Evolutionary conservation across 2,329 filamentous ascomycete species (phyloP).

Genomic region (Aureobasidium zeae): DNA sequence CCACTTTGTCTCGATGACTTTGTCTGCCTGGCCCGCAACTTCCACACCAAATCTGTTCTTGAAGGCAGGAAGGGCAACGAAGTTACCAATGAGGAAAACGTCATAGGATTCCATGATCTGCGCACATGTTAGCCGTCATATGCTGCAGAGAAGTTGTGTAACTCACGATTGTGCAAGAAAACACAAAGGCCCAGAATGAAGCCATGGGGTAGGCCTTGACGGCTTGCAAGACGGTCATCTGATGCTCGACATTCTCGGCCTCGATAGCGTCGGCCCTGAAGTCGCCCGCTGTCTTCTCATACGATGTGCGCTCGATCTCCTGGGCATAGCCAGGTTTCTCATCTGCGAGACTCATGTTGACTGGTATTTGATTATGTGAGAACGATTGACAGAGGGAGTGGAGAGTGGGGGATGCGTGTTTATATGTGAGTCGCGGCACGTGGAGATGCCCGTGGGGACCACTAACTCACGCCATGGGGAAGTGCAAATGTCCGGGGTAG

Average conservation of each 20-base stretch:
- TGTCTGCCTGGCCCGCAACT: conserved; percentile 18
- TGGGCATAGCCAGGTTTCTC: conserved; percentile 5
- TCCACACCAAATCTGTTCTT: conserved; percentile 39
- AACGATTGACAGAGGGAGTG: neutral
- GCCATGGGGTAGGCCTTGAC: conserved; percentile 46
- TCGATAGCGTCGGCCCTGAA: conserved; percentile 48
- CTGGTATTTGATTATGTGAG: conserved; percentile 1
- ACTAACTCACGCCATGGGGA: conserved; percentile 1
- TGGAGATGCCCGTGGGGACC: conserved; percentile 3
- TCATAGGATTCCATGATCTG: conserved; percentile 58
- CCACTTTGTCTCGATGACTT: conserved; percentile 45
- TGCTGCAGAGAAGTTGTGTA: neutral
- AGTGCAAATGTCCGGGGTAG: conserved; percentile 6
- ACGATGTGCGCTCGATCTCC: neutral
- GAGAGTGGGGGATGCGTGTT: conserved; percentile 1
- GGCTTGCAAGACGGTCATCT: conserved; percentile 42
- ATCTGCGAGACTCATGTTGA: neutral
- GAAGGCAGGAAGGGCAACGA: conserved; percentile 46
- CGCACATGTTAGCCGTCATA: conserved; percentile 13
- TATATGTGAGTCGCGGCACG: conserved; percentile 3
- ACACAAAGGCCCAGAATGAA: conserved; percentile 46
- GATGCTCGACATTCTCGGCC: conserved; percentile 47
- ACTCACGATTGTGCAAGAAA: conserved; percentile 49
- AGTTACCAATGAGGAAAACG: conserved; percentile 53
- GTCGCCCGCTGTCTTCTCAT: conserved; percentile 21